Percentiles rank a stretch among this genome's conserved stretches.
phyloP scores from a whole-genome alignment of 192 early-diverging fungal species.

The Podila verticillata region DNA sequence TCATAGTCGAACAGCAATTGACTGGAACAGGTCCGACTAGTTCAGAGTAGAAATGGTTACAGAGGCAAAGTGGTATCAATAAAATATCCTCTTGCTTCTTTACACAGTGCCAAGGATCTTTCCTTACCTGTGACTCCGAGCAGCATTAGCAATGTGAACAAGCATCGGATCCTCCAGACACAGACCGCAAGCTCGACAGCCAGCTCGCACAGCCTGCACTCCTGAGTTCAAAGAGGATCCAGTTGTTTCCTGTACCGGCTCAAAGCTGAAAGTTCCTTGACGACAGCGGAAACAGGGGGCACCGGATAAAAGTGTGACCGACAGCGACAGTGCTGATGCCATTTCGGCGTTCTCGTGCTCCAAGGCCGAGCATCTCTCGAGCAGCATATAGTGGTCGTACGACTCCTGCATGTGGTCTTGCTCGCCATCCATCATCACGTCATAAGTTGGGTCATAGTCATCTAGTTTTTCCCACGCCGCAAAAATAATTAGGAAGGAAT shows the following conservation, averaged over 20 bases:
- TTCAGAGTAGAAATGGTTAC: background rate
- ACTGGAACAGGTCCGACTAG: conserved; percentile 21
- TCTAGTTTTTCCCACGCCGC: background rate
- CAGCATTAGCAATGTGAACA: conserved; percentile 21
- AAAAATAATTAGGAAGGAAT: conserved; percentile 3
- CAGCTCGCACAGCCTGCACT: background rate
- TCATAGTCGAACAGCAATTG: conserved; percentile 25
- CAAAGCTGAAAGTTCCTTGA: conserved; percentile 14
- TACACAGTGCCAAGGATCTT: background rate
- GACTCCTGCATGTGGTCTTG: conserved; percentile 22
- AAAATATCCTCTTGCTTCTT: background rate
- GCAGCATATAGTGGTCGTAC: conserved; percentile 24
- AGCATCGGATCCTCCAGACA: conserved; percentile 22
- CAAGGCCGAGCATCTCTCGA: conserved; percentile 8
- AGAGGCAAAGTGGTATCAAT: background rate
- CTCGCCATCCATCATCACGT: conserved; percentile 29
- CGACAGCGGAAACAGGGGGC: conserved; percentile 30
- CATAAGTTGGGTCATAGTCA: conserved; percentile 38
- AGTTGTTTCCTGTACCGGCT: conserved; percentile 1
- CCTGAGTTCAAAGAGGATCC: background rate
- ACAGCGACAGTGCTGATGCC: conserved; percentile 35
- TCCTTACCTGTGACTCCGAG: conserved; percentile 21
- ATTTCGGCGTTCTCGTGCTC: conserved; percentile 36
- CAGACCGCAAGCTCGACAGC: conserved; percentile 22
- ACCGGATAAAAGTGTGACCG: conserved; percentile 13